Percentiles rank a stretch among this genome's conserved stretches.
phyloP scores from a whole-genome alignment of 768 basidiomycete genomes.

The Daedaleopsis nitida region DNA sequence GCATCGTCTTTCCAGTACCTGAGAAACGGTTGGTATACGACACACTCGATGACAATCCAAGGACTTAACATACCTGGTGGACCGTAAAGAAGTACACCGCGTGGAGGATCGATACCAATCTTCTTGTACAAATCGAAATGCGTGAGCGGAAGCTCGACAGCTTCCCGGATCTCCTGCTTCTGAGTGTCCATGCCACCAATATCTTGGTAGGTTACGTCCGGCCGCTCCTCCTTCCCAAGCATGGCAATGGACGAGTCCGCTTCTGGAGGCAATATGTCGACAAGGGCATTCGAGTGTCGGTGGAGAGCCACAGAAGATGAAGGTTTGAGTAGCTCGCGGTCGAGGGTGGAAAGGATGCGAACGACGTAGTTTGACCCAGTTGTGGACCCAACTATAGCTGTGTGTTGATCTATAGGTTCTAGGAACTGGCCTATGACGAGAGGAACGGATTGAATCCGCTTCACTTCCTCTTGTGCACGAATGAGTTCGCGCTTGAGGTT shows the following conservation, averaged over 20 bases:
- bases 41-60: background rate
- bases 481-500: constrained; percentile 98
- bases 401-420: constrained; percentile 97
- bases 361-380: constrained; percentile 99
- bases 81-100: constrained; percentile 95
- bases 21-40: background rate
- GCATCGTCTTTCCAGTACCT: constrained; percentile 99
- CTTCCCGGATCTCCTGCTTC: constrained; percentile 99
- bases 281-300: constrained; percentile 96
- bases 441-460: constrained; percentile 97
- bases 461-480: constrained; percentile 98
- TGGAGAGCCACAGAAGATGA: constrained; percentile 98
- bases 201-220: constrained; percentile 91
- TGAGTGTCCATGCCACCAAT: constrained; percentile 97
- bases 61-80: constrained; percentile 73
- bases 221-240: constrained; percentile 93
- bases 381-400: constrained; percentile 96
- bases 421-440: constrained; percentile 99
- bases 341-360: constrained; percentile 93
- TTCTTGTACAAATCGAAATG: constrained; percentile 99
- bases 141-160: constrained; percentile 94
- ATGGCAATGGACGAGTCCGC: constrained; percentile 97
- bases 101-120: constrained; percentile 98
- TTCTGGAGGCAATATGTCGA: constrained; percentile 97
- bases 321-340: constrained; percentile 96